These are phyloP conservation scores for Sphagnum fallax DNA, from an alignment of 228 moss, liverwort and hornwort genomes.

Conservation along the genomic window DNA sequence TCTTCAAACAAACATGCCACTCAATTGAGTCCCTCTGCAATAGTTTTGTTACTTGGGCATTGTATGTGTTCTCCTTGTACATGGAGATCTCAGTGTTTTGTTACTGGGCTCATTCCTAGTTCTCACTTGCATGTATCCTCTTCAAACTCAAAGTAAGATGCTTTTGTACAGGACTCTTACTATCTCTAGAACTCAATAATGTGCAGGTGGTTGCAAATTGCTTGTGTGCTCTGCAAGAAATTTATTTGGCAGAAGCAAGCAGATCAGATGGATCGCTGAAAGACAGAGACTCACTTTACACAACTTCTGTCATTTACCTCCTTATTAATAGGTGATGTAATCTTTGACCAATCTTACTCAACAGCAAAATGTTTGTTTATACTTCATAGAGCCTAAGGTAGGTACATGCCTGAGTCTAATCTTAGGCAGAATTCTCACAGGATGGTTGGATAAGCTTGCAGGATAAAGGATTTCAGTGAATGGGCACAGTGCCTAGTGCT, in stretches of 20 bases:
- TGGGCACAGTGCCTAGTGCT: constrained; percentile 97
- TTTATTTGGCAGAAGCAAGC: constrained; percentile 68
- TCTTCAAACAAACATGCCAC: constrained; percentile 1
- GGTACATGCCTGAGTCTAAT: too few species aligned
- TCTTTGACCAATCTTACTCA: not conserved
- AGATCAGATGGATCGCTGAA: constrained; percentile 66
- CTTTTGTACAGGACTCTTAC: too few species aligned
- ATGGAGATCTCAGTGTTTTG: not conserved
- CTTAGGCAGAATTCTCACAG: too few species aligned
- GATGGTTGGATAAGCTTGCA: constrained; percentile 12
- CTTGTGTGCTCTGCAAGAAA: constrained; percentile 84
- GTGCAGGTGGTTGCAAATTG: constrained; percentile 93
- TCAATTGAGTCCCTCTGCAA: not conserved
- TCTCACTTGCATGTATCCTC: too few species aligned
- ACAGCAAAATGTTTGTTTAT: not conserved
- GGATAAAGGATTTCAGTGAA: constrained; percentile 94
- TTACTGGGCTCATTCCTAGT: not conserved
- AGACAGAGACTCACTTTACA: constrained; percentile 82
- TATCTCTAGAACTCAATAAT: not conserved
- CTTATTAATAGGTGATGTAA: constrained; percentile 74
- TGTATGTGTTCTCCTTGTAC: not conserved
- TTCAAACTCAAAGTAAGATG: too few species aligned
- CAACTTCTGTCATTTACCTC: constrained; percentile 66
- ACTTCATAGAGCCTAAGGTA: not conserved
- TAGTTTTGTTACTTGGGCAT: not conserved